These are phyloP conservation scores for Naematelia encephala DNA, from an alignment of 768 basidiomycete species.

Conservation along the genomic window DNA sequence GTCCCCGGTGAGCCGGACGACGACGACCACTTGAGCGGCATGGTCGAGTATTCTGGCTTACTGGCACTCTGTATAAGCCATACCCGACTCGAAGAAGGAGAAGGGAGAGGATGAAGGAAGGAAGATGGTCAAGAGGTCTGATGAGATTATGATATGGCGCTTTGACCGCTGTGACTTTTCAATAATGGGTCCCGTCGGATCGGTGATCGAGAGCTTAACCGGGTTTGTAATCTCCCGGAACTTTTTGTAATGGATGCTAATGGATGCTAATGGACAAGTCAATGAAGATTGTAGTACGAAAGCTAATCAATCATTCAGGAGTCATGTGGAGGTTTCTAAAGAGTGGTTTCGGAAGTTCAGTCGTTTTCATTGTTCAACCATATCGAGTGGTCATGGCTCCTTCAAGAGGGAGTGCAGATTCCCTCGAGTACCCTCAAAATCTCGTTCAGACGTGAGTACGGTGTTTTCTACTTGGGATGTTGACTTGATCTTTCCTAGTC, in stretches of 20 bases:
- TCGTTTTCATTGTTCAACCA: not conserved
- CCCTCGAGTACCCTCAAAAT: constrained; percentile 12
- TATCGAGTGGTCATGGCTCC: constrained; percentile 21
- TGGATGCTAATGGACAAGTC: too few species aligned
- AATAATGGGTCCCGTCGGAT: not conserved
- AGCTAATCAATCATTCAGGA: not conserved
- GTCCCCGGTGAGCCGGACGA: constrained; percentile 12
- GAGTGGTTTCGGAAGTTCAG: not conserved
- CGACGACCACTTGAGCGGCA: constrained; percentile 9
- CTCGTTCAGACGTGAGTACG: constrained; percentile 29
- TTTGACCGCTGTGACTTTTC: too few species aligned
- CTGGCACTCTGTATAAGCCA: too few species aligned
- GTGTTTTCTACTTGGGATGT: not conserved
- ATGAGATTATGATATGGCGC: not conserved
- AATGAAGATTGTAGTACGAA: not conserved
- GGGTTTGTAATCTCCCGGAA: not conserved
- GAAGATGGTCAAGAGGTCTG: not conserved
- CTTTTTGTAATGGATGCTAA: not conserved
- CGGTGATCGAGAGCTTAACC: not conserved
- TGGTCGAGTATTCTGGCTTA: constrained; percentile 1
- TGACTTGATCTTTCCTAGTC: constrained; percentile 17
- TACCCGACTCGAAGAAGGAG: too few species aligned
- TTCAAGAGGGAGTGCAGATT: constrained; percentile 8
- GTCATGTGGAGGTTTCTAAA: not conserved
- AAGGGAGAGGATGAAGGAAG: not conserved